Evolutionary conservation across 2,329 filamentous ascomycete species (phyloP).

Genomic region (Mollisiaceae sp.): DNA sequence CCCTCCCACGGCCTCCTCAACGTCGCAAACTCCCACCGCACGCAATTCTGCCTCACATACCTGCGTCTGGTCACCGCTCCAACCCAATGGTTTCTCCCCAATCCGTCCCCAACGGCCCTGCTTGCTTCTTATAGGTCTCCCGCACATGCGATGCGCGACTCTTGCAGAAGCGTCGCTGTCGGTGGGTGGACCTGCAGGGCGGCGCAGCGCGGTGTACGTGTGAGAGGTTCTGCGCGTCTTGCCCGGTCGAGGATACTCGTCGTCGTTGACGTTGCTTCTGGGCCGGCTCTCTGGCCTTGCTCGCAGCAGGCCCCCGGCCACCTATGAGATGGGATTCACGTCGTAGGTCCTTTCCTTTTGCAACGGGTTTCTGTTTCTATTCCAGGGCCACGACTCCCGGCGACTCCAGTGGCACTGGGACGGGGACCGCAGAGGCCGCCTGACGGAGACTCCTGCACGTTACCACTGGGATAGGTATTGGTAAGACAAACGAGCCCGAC

Average conservation of each 20-base stretch:
- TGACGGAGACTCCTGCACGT: conserved; percentile 20
- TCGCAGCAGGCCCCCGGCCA: neutral
- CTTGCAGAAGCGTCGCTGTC: neutral
- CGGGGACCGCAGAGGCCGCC: conserved; percentile 14
- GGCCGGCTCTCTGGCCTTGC: neutral
- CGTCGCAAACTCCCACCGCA: conserved; percentile 1
- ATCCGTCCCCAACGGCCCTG: conserved; percentile 3
- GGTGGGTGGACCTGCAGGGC: conserved; percentile 7
- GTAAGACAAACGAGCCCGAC: conserved; percentile 14
- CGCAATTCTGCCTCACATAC: conserved; percentile 33
- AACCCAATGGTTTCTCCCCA: neutral
- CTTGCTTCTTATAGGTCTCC: conserved; percentile 36
- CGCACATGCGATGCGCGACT: conserved; percentile 4
- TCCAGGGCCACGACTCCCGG: conserved; percentile 27
- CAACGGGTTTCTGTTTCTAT: conserved; percentile 23
- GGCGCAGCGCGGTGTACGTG: neutral
- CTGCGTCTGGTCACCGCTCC: conserved; percentile 3
- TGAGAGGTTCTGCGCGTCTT: neutral
- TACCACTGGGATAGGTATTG: conserved; percentile 15
- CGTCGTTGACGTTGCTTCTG: conserved; percentile 7
- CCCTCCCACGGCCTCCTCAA: conserved; percentile 3
- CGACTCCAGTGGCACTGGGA: conserved; percentile 28
- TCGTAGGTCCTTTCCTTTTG: conserved; percentile 12
- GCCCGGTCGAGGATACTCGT: neutral
- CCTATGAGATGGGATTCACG: neutral